Evolutionary conservation across 192 early-diverging fungal genomes (phyloP).

Genomic region (Coemansia umbellata): DNA sequence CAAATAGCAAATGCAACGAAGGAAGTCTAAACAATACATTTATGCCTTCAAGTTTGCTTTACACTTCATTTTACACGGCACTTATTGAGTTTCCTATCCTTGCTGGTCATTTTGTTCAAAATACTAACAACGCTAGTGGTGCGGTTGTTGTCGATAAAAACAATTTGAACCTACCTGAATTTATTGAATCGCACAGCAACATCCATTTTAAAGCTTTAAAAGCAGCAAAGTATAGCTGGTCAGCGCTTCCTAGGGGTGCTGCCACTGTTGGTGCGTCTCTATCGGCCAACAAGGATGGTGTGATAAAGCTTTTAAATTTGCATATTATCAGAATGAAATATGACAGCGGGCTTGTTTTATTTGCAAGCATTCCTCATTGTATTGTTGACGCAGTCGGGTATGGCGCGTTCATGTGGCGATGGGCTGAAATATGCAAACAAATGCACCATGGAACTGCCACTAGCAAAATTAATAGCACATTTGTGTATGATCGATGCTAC

Average conservation of each 20-base stretch:
- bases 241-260: neutral
- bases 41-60: constrained; percentile 11
- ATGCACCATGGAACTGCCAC: too few species aligned
- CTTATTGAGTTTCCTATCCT: constrained; percentile 17
- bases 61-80: constrained; percentile 5
- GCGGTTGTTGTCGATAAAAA: neutral
- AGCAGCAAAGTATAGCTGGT: constrained; percentile 1
- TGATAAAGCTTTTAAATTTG: constrained; percentile 1
- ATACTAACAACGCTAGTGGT: neutral
- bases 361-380: constrained; percentile 14
- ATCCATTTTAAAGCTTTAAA: neutral
- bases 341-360: constrained; percentile 19
- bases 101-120: neutral
- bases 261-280: neutral
- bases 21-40: neutral
- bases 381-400: constrained; percentile 10
- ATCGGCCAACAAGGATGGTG: neutral
- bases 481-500: too few species aligned
- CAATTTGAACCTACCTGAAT: constrained; percentile 24
- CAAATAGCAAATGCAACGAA: too few species aligned
- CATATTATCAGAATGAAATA: constrained; percentile 6
- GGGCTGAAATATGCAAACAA: too few species aligned
- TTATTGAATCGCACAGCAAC: constrained; percentile 6
- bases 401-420: constrained; percentile 11
- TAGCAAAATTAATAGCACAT: too few species aligned